Evolutionary conservation across 2,329 filamentous ascomycete genomes (phyloP), one percentile per base, ranked within the genome.

Genomic region (Trichoderma atrobrunneum): DNA sequence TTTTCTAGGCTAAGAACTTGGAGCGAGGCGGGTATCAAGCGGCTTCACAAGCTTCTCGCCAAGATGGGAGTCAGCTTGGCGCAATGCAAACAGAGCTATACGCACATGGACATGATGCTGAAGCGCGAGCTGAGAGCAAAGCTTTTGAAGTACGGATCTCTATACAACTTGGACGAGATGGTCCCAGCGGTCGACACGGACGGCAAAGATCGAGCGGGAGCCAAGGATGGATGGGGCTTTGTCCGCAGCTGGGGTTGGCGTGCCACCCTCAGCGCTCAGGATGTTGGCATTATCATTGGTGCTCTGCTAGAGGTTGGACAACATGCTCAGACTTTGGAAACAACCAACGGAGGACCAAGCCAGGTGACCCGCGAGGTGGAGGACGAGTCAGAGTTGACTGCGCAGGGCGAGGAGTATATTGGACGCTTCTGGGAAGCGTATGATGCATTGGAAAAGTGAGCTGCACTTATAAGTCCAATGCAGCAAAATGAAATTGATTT

Each of bases 171-270:
- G 1, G 95, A 98, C 75, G 96, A 95, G 66, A 90, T 99, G 78
- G 94, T 99, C 0, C 95, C 95, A 1, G 89, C 91, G 5, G 88
- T 91, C 12, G 91, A 92, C 72, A 90, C 91, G 6, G 91, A 92
- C 75, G 90, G 89, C 5, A 88, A 88, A 76, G 90, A 92, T 75
- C 88, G 90, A 67, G 91, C 87, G 21, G 90, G 91, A 26, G 89
- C 90, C 61, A 95, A 95, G 78, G 94, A 97, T 80, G 95, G 94
- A 12, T 98, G 95, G 95, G 95, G 96, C 0, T 99, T 98, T 79
- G 95, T 98, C 21, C 89, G 95, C 72, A 97, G 94, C 79, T 99
- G 96, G 96, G 96, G 96, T 12, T 99, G 95, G 95, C 92, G 95
- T 79, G 95, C 95, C 1, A 98, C 95, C 64, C 86, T 98, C 30